Conservation (phyloP, 768 basidiomycete species). For the Suillus decipiens region DNA sequence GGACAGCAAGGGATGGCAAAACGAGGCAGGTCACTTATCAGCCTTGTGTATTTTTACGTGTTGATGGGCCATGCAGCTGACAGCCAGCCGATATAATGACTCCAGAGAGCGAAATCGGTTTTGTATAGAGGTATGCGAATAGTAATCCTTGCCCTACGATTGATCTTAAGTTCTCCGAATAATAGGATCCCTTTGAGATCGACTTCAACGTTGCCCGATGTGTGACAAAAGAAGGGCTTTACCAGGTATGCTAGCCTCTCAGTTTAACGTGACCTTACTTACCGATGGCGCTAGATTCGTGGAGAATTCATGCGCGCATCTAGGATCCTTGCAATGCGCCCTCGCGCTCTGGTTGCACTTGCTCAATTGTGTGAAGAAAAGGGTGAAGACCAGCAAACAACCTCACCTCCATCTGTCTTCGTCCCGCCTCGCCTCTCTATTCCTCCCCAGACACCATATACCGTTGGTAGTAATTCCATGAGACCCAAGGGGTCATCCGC, state of each 20-base stretch:
- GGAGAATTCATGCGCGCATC: constrained; percentile 98
- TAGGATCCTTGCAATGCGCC: constrained; percentile 76
- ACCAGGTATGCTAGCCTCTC: constrained; percentile 57
- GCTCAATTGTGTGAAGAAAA: constrained; percentile 93
- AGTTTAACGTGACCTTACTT: constrained; percentile 5
- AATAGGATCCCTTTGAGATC: constrained; percentile 93
- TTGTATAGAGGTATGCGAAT: constrained; percentile 80
- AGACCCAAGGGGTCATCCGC: constrained; percentile 46
- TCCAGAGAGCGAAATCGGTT: constrained; percentile 89
- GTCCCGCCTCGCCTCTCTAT: constrained; percentile 45
- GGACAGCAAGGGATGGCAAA: constrained; percentile 92
- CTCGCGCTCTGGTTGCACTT: constrained; percentile 78
- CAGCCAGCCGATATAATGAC: constrained; percentile 60
- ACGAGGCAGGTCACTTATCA: constrained; percentile 62
- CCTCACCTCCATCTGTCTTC: constrained; percentile 43
- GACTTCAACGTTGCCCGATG: constrained; percentile 96
- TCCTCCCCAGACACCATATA: constrained; percentile 73
- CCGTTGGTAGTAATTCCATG: constrained; percentile 61
- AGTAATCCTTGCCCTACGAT: background rate
- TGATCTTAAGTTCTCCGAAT: constrained; percentile 8
- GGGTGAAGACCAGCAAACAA: constrained; percentile 46
- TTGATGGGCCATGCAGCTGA: constrained; percentile 39
- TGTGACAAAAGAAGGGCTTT: constrained; percentile 94
- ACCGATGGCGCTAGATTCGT: constrained; percentile 67
- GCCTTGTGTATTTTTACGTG: background rate